Conservation (phyloP, 2,329 filamentous ascomycete genomes). For the Neopestalotiopsis clavispora region DNA sequence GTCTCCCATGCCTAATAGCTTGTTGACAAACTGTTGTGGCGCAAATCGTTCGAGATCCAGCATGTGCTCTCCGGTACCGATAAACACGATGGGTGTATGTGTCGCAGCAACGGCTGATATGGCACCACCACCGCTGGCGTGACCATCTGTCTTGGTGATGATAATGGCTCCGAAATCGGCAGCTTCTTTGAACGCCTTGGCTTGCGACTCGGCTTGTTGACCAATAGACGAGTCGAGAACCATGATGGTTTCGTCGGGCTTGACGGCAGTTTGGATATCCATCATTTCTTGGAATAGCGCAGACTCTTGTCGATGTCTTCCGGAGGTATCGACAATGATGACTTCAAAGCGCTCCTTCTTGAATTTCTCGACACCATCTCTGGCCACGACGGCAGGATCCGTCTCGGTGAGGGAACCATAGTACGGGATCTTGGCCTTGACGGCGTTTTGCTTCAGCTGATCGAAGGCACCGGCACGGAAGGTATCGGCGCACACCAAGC, state of each 20-base stretch:
- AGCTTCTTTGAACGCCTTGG: conserved; percentile 95
- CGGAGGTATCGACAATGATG: conserved; percentile 97
- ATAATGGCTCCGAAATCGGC: conserved; percentile 98
- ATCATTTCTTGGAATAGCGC: conserved; percentile 98
- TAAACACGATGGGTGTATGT: conserved; percentile 95
- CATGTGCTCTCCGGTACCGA: conserved; percentile 97
- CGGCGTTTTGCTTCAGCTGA: conserved; percentile 98
- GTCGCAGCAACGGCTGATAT: conserved; percentile 98
- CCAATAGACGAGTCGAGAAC: conserved; percentile 96
- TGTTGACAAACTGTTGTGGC: conserved; percentile 90
- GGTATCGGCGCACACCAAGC: conserved; percentile 95
- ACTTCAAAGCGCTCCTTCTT: conserved; percentile 98
- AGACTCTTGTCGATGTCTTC: conserved; percentile 91
- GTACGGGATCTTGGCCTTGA: conserved; percentile 98
- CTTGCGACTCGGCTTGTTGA: conserved; percentile 92
- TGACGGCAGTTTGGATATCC: conserved; percentile 90
- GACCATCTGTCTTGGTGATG: conserved; percentile 97
- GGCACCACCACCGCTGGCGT: conserved; percentile 92
- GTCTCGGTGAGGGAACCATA: conserved; percentile 96
- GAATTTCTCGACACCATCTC: conserved; percentile 98
- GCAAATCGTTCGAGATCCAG: conserved; percentile 92
- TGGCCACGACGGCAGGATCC: conserved; percentile 89
- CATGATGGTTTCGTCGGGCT: conserved; percentile 97
- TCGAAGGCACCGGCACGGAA: conserved; percentile 99
- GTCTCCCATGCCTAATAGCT: conserved; percentile 95